Conservation (phyloP, 768 basidiomycete species). For the Roridomyces roridus region DNA sequence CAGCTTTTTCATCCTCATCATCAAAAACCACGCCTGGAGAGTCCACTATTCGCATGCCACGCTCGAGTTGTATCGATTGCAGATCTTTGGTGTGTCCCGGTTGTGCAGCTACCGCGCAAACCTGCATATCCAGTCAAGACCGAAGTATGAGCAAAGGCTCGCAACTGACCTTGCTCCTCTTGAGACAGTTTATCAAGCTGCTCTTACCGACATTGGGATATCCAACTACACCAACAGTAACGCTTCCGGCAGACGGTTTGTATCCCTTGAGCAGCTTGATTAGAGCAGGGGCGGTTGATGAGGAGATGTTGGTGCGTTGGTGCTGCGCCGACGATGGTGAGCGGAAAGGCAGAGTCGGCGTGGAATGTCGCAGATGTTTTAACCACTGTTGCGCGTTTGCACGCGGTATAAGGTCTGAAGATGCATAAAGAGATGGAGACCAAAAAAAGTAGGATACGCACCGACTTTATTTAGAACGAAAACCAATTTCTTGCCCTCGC, state of each 20-base stretch:
- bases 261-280: slow-evolving; percentile 86
- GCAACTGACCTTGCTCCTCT: slow-evolving; percentile 70
- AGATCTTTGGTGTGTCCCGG: slow-evolving; percentile 93
- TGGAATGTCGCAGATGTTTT: slow-evolving; percentile 87
- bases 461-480: slow-evolving; percentile 98
- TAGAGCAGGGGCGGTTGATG: slow-evolving; percentile 75
- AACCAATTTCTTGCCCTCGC: slow-evolving; percentile 89
- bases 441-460: slow-evolving; percentile 39
- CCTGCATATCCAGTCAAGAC: slow-evolving; percentile 44
- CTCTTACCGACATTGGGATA: slow-evolving; percentile 99
- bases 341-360: slow-evolving; percentile 92
- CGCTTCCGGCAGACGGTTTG: slow-evolving; percentile 70
- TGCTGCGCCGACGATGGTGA: slow-evolving; percentile 76
- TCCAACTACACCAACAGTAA: slow-evolving; percentile 92
- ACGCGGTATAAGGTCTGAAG: slow-evolving; percentile 84
- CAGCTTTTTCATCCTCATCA: slow-evolving; percentile 69
- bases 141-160: background rate
- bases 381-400: slow-evolving; percentile 92
- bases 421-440: background rate
- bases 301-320: slow-evolving; percentile 83
- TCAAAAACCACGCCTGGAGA: slow-evolving; percentile 98
- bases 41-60: slow-evolving; percentile 90
- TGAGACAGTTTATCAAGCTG: slow-evolving; percentile 90
- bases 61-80: slow-evolving; percentile 91
- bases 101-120: slow-evolving; percentile 93